These are phyloP conservation scores for Stagonosporopsis vannaccii DNA, from an alignment of 2,329 filamentous ascomycete species.

Conservation along the genomic window DNA sequence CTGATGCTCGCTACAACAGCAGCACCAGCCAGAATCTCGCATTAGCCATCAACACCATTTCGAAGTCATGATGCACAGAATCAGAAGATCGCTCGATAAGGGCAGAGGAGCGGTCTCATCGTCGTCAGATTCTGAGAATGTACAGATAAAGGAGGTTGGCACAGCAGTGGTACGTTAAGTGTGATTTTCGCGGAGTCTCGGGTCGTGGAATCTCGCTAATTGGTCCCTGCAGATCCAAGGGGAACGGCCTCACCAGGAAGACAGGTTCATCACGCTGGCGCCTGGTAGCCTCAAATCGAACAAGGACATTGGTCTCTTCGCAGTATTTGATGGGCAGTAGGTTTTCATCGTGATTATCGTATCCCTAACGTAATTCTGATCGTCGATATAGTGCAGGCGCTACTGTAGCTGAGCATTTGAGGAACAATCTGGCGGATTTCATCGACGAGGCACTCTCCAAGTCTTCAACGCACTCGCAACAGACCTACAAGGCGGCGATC, in stretches of 20 bases:
- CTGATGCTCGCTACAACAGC: constrained; percentile 9
- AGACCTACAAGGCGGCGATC: constrained; percentile 33
- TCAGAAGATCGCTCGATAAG: constrained; percentile 14
- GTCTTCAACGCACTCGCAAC: constrained; percentile 18
- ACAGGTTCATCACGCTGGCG: constrained; percentile 28
- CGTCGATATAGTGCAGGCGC: constrained; percentile 24
- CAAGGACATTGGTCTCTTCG: constrained; percentile 34
- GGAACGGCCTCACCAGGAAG: constrained; percentile 32
- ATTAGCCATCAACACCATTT: constrained; percentile 10
- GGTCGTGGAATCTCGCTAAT: constrained; percentile 25
- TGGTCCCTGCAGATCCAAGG: constrained; percentile 29
- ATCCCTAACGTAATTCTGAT: constrained; percentile 3
- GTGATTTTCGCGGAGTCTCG: not conserved
- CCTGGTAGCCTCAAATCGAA: constrained; percentile 29
- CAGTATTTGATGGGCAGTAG: constrained; percentile 37
- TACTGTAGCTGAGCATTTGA: constrained; percentile 26
- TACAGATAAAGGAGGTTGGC: constrained; percentile 12
- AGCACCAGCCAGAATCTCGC: not conserved
- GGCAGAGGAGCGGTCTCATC: constrained; percentile 4
- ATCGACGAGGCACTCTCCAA: constrained; percentile 28
- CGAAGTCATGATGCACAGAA: constrained; percentile 19
- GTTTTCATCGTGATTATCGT: not conserved
- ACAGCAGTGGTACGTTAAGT: constrained; percentile 12
- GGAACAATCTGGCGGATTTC: constrained; percentile 25
- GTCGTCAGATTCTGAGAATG: not conserved